Percentiles rank a stretch among this genome's conserved stretches.
Conservation (phyloP, 768 basidiomycete species). For the Hericium coralloides region DNA sequence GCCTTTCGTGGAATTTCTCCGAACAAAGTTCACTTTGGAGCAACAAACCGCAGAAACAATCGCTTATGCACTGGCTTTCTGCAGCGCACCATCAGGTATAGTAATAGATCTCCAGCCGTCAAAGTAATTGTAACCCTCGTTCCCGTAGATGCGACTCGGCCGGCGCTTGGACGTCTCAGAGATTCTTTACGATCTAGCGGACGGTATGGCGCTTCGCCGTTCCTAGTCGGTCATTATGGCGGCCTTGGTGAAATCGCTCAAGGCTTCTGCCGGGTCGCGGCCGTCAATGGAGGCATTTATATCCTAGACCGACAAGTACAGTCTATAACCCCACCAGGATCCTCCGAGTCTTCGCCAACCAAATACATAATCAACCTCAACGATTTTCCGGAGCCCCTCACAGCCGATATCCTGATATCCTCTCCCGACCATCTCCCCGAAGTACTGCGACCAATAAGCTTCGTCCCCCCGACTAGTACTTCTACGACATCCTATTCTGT, state of each 20-base stretch:
- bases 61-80: constrained; percentile 73
- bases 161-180: constrained; percentile 61
- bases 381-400: constrained; percentile 51
- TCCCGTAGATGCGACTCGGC: constrained; percentile 51
- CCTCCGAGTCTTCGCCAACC: not conserved
- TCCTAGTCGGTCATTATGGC: constrained; percentile 93
- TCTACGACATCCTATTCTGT: constrained; percentile 17
- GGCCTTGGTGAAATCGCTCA: constrained; percentile 88
- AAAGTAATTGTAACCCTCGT: not conserved
- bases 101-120: not conserved
- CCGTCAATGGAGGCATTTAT: constrained; percentile 71
- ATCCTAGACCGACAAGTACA: constrained; percentile 50
- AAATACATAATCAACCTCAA: constrained; percentile 42
- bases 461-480: not conserved
- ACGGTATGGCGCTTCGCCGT: constrained; percentile 80
- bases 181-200: constrained; percentile 72
- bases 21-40: constrained; percentile 52
- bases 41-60: constrained; percentile 50
- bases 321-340: constrained; percentile 13
- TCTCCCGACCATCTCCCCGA: constrained; percentile 26
- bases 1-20: constrained; percentile 59
- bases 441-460: not conserved
- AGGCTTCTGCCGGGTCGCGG: constrained; percentile 82
- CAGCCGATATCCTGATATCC: constrained; percentile 47
- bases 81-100: constrained; percentile 48